These are phyloP conservation scores for Chaetothyriales sp. DNA, from an alignment of 2,329 filamentous ascomycete genomes.

Conservation along the genomic window DNA sequence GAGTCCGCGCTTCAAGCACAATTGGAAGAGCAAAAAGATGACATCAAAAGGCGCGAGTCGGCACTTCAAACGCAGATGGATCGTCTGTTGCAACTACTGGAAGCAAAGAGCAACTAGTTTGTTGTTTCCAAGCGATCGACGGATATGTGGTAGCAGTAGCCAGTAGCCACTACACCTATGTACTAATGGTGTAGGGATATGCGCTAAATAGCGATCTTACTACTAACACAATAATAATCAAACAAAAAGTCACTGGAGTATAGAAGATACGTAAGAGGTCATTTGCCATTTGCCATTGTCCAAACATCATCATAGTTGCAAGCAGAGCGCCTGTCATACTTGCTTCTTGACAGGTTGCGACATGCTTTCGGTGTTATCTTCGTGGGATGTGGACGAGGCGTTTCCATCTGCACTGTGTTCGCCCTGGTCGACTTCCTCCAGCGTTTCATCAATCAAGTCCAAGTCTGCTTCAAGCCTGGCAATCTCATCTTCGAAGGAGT, in stretches of 20 bases:
- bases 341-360: not conserved
- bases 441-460: conserved; percentile 8
- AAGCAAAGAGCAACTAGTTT: too few relatives aligned
- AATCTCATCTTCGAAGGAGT: conserved; percentile 53
- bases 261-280: too few relatives aligned
- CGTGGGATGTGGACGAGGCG: not conserved
- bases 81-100: too few relatives aligned
- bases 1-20: too few relatives aligned
- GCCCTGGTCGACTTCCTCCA: conserved; percentile 13
- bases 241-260: too few relatives aligned
- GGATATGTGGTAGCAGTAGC: too few relatives aligned
- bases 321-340: not conserved
- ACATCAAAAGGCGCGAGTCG: not conserved
- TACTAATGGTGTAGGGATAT: too few relatives aligned
- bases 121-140: too few relatives aligned
- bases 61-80: not conserved
- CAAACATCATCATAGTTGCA: too few relatives aligned
- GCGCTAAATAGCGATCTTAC: too few relatives aligned
- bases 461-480: conserved; percentile 44
- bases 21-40: not conserved
- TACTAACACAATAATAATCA: too few relatives aligned
- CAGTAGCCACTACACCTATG: too few relatives aligned
- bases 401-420: not conserved
- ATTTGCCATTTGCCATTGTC: not conserved
- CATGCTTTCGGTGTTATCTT: not conserved